Base-by-base conservation (phyloP, 805 yeast species). In the Deakozyma indianensis region DNA sequence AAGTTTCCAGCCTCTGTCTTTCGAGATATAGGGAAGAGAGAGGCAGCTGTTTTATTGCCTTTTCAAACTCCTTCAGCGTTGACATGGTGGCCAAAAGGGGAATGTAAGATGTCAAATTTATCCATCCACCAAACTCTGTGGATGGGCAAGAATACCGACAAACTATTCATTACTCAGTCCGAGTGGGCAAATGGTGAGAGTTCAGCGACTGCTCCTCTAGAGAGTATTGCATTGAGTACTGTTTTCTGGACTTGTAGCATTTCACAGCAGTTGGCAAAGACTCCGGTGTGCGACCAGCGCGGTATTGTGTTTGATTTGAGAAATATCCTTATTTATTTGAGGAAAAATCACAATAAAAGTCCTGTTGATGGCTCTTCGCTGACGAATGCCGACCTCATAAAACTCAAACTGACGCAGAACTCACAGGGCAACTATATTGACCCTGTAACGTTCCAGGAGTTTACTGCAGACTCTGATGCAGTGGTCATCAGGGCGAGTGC, bases 101-200 rank as follows among this genome's bases (percentile, higher is more conserved):
- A 25, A 25, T 5, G n/a, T 18, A n/a, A 21, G n/a, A 41, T n/a
- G 21, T 5, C 7, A 41, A 41, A 16, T 41, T 16, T 9, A 20
- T 5, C 35, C n/a, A 4, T 5, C 18, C 18, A 20, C 22, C 18
- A 21, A 23, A 16, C 4, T 24, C 24, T 24, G 15, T 22, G 18
- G 20, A 62, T 62, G 66, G 66, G 66, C 21, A 62, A 61, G 43
- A 61, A 60, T 45, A 62, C 66, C 2, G 66, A 62, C 45, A 62
- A 62, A 47, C 48, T 62, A 20, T 62, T 52, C 47, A 56, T 62
- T 16, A 62, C 66, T 9, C 64, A 59, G 23, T 57, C 62, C 3
- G 66, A 62, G 52, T 59, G 63, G 63, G 52, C 53, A 15, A 50
- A 51, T 0, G 57, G 56, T 3, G 60, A 51, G 22, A 56, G 58